Base-by-base conservation (phyloP, 345 rosid species). In the Cardamine chenopodiifolia region DNA sequence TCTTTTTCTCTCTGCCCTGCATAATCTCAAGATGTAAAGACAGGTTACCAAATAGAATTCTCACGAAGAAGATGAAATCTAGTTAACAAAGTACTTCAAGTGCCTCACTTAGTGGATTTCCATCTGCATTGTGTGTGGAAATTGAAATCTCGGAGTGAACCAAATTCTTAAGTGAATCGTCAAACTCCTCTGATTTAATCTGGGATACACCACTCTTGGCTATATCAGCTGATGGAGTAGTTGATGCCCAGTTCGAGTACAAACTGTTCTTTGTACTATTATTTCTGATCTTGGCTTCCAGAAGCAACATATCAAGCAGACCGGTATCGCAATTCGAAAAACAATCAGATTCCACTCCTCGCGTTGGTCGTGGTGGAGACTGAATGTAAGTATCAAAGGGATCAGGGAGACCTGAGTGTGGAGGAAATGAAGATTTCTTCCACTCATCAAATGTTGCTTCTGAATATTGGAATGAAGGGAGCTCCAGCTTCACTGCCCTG, bases 401-500 rank as follows among this genome's bases (percentile, higher is more conserved):
- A 20, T 85, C 88, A 50, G 86, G 84, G 28, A 85, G 76, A 67
- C 80, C 83, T 31, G 70, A 69, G 31, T 53, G 74, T 68, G 85
- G 87, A n/a, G 87, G 83, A 62, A 85, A 75, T 73, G 83, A 73
- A 10, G 86, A 72, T 68, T 79, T 63, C 65, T 82, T 88, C 95
- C 95, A 85, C 83, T 86, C 84, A 70, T 88, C 84, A 64, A 86
- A 81, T 57, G 78, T 86, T 74, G 84, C 75, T 83, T 89, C 96
- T 71, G 90, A 60, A 89, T 87, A 86, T 94, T 94, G 98, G 97
- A 94, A 92, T 90, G 98, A 94, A 94, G 97, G 97, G 98, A 94
- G 97, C 98, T 94, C 98, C 93, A 82, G 76, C 98, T 91, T 91
- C 96, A 85, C 78, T 73, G 88, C 85, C 90, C 73, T 89, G 5